Percentiles rank a stretch among this genome's conserved stretches.
These are phyloP conservation scores for Berberis thunbergii DNA, from an alignment of 164 flowering plant genomes.

Conservation along the genomic window DNA sequence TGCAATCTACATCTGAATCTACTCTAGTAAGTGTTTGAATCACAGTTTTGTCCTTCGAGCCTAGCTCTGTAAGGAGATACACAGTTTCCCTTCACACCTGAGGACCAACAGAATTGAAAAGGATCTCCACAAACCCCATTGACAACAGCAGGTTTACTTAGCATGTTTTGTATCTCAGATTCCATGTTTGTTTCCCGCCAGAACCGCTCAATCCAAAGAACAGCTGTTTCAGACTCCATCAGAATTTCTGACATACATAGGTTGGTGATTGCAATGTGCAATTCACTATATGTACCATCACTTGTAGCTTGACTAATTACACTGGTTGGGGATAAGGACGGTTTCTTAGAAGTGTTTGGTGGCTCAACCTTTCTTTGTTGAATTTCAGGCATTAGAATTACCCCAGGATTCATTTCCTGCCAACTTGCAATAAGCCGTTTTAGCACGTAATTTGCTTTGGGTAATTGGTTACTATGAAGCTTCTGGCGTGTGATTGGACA, in stretches of 20 bases:
- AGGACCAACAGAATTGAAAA: slow-evolving; percentile 58
- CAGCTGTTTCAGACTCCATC: slow-evolving; percentile 56
- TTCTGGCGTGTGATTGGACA: slow-evolving; percentile 80
- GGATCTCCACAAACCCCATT: slow-evolving; percentile 69
- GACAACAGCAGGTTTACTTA: slow-evolving; percentile 56
- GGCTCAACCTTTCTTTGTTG: slow-evolving; percentile 9
- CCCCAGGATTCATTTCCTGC: slow-evolving; percentile 43
- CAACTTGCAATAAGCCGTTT: slow-evolving; percentile 80
- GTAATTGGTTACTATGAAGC: slow-evolving; percentile 51
- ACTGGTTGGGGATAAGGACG: slow-evolving; percentile 47
- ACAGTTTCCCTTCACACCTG: slow-evolving; percentile 42
- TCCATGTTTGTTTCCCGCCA: slow-evolving; percentile 43
- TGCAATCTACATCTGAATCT: slow-evolving; percentile 58
- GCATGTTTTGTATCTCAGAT: slow-evolving; percentile 33
- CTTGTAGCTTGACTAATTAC: slow-evolving; percentile 49
- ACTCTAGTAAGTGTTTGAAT: slow-evolving; percentile 58
- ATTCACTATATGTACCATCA: slow-evolving; percentile 39
- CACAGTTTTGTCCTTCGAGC: slow-evolving; percentile 50
- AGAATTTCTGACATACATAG: slow-evolving; percentile 59
- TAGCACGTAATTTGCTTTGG: slow-evolving; percentile 73
- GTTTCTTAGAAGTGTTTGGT: slow-evolving; percentile 15
- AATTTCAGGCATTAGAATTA: slow-evolving; percentile 14
- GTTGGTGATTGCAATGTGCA: slow-evolving; percentile 38
- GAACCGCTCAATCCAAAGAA: slow-evolving; percentile 39
- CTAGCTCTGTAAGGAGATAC: slow-evolving; percentile 59